Conservation (phyloP, 2,329 filamentous ascomycete species). For the Allantophomopsis cytisporea region DNA sequence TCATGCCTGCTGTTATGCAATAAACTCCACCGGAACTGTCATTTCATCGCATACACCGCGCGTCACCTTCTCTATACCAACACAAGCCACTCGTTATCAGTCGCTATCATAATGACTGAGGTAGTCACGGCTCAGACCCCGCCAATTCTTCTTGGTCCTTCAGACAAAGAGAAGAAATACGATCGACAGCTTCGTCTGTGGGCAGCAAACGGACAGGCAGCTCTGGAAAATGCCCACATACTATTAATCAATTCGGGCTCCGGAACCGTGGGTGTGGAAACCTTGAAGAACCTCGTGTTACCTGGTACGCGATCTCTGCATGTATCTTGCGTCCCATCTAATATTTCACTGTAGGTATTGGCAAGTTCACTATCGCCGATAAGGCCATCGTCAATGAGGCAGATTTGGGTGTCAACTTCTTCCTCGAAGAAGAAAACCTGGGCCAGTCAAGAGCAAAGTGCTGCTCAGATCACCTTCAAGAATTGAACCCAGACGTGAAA, state of each 20-base stretch:
- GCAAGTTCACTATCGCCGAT: constrained; percentile 84
- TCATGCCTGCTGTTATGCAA: no score
- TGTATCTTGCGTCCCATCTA: background rate
- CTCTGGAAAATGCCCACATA: constrained; percentile 83
- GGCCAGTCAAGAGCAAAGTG: constrained; percentile 69
- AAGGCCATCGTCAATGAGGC: constrained; percentile 61
- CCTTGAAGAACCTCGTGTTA: constrained; percentile 92
- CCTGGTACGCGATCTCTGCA: constrained; percentile 41
- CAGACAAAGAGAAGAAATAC: constrained; percentile 63
- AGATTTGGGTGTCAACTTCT: constrained; percentile 94
- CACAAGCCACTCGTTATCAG: no score
- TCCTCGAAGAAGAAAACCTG: constrained; percentile 66
- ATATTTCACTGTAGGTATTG: constrained; percentile 46
- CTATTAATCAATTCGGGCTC: constrained; percentile 76
- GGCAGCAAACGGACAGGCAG: constrained; percentile 84
- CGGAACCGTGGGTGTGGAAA: constrained; percentile 81
- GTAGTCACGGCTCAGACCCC: constrained; percentile 14
- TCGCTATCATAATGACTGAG: background rate
- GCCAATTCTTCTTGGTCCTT: constrained; percentile 34
- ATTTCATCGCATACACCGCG: no score
- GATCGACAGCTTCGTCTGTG: constrained; percentile 90
- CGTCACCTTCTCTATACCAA: no score
- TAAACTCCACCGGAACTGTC: no score
- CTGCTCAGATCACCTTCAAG: constrained; percentile 62
- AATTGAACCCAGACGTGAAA: constrained; percentile 86